Percentiles rank a stretch among this genome's conserved stretches.
phyloP scores from a whole-genome alignment of 1,284 basidiomycete genomes.

The Trichosporon sp. region DNA sequence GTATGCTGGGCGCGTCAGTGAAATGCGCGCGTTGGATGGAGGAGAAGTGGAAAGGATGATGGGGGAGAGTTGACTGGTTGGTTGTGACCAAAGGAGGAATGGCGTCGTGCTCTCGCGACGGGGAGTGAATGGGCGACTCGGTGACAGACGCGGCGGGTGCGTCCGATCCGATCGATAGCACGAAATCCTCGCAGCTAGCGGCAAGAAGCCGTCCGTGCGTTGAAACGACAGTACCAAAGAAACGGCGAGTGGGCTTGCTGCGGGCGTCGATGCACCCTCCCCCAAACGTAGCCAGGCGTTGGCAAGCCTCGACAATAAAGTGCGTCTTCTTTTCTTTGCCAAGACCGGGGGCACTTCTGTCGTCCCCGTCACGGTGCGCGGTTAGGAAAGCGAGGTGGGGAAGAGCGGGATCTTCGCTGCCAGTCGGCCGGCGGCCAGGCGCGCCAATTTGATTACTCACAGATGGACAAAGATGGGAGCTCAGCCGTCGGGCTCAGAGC shows the following conservation, averaged over 20 bases:
- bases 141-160: conserved; percentile 11
- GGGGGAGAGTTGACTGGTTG: background rate
- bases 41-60: background rate
- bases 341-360: background rate
- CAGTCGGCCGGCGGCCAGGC: background rate
- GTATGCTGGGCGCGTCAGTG: conserved; percentile 10
- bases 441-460: background rate
- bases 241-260: background rate
- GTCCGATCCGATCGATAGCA: background rate
- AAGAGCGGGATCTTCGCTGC: background rate
- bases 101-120: conserved; percentile 4
- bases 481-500: background rate
- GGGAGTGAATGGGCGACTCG: background rate
- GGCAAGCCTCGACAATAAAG: background rate
- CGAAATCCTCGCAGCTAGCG: background rate
- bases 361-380: background rate
- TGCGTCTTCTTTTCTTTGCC: conserved; percentile 4
- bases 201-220: conserved; percentile 11
- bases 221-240: conserved; percentile 10
- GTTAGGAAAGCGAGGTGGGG: background rate
- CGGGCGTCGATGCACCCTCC: conserved; percentile 3
- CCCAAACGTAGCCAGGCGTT: background rate
- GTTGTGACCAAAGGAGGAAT: background rate
- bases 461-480: background rate
- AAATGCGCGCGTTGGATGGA: background rate